These are phyloP conservation scores for Dalbergia cultrata DNA, from an alignment of 306 rosid species.

Conservation along the genomic window DNA sequence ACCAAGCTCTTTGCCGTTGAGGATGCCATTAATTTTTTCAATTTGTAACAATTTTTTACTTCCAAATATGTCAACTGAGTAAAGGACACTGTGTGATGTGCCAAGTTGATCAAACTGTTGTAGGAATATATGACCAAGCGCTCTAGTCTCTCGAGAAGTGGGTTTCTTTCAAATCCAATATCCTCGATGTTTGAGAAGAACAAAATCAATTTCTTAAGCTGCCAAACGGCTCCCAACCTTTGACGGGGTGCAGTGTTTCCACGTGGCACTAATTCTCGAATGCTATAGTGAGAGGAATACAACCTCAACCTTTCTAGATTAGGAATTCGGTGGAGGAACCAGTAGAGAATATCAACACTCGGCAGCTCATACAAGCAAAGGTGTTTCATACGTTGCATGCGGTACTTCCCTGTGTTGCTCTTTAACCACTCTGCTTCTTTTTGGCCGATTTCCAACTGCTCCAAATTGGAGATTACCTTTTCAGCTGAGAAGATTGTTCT, in stretches of 20 bases:
- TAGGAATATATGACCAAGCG: rapidly evolving
- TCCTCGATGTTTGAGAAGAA: rapidly evolving
- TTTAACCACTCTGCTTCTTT: not conserved
- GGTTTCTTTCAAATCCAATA: constrained; percentile 27
- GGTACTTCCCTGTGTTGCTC: not conserved
- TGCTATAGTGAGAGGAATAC: rapidly evolving
- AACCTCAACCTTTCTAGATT: constrained; percentile 14
- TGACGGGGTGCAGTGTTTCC: not conserved
- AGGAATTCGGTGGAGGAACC: constrained; percentile 39
- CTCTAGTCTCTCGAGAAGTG: constrained; percentile 6
- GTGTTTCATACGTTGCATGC: not conserved
- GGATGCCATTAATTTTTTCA: not conserved
- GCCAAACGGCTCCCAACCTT: constrained; percentile 23
- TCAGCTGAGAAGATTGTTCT: not conserved
- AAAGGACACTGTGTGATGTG: not conserved
- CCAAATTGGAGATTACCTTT: constrained; percentile 31
- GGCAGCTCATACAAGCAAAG: not conserved
- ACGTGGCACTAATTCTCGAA: not conserved
- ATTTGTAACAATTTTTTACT: rapidly evolving
- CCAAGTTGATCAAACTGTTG: not conserved
- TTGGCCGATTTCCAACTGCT: not conserved
- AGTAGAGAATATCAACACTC: not conserved
- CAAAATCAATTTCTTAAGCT: constrained; percentile 6
- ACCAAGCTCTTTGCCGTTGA: constrained; percentile 38
- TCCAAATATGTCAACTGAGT: constrained; percentile 25